phyloP scores from a whole-genome alignment of 192 early-diverging fungal species.

The Coemansia sp. region DNA sequence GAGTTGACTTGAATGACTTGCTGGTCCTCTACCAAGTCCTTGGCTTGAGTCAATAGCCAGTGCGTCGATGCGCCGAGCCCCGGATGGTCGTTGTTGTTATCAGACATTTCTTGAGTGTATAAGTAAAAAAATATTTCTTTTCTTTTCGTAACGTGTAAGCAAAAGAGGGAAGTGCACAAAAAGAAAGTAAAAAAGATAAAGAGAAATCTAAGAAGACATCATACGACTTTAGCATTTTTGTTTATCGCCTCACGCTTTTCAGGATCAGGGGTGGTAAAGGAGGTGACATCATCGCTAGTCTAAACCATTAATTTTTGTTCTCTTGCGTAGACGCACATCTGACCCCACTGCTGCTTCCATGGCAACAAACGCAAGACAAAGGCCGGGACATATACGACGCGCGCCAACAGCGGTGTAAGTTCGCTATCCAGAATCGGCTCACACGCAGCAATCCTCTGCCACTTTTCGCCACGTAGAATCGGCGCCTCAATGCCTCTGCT shows the following conservation, averaged over 20 bases:
- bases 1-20: slow-evolving; percentile 68
- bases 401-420: slow-evolving; percentile 8
- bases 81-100: slow-evolving; percentile 11
- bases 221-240: not conserved
- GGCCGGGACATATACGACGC: slow-evolving; percentile 38
- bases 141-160: no score
- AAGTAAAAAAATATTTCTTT: slow-evolving; percentile 7
- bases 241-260: not conserved
- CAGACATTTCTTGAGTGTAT: no score
- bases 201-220: not conserved
- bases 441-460: slow-evolving; percentile 19
- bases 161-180: no score
- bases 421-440: slow-evolving; percentile 29
- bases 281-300: no score
- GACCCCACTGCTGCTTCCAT: slow-evolving; percentile 27
- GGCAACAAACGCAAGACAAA: not conserved
- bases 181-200: not conserved
- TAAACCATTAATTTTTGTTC: no score
- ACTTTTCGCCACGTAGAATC: no score
- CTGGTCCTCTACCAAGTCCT: slow-evolving; percentile 64
- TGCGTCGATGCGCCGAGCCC: slow-evolving; percentile 54
- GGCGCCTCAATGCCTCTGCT: not conserved
- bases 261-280: not conserved
- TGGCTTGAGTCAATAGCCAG: slow-evolving; percentile 69
- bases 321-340: slow-evolving; percentile 22